Conservation (phyloP, 176 grass and related monocot genomes). For the Carex scoparia region DNA sequence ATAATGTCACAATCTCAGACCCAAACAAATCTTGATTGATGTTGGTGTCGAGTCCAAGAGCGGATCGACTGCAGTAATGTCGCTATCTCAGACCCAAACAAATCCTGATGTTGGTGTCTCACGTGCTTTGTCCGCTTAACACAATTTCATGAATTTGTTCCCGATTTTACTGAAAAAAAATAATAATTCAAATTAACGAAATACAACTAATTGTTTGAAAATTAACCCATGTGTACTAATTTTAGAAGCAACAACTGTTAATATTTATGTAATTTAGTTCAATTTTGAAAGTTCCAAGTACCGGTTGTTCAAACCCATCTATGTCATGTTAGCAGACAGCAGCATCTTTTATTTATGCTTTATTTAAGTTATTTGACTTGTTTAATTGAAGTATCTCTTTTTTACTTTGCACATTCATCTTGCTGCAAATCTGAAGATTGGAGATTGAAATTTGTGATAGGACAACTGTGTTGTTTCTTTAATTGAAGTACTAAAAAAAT, state of each 20-base stretch:
- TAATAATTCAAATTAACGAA: neutral
- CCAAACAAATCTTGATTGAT: too few relatives aligned
- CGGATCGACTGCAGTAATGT: too few relatives aligned
- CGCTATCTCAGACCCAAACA: too few relatives aligned
- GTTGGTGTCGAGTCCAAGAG: too few relatives aligned
- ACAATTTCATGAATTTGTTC: slow-evolving; percentile 39
- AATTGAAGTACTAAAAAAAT: slow-evolving; percentile 30
- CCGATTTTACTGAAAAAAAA: slow-evolving; percentile 55
- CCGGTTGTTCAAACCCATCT: too few relatives aligned
- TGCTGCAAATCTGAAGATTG: slow-evolving; percentile 2
- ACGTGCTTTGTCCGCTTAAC: slow-evolving; percentile 53
- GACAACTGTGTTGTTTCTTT: neutral
- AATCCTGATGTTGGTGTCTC: slow-evolving; percentile 1
- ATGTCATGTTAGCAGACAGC: neutral
- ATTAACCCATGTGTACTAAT: neutral
- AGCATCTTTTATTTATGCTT: neutral
- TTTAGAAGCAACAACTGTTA: neutral
- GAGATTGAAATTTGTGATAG: neutral
- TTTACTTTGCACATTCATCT: neutral
- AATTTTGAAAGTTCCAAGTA: too few relatives aligned
- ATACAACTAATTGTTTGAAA: neutral
- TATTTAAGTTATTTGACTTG: neutral
- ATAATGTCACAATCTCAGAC: too few relatives aligned
- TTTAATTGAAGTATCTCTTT: neutral
- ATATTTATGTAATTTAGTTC: neutral